Base-by-base conservation (phyloP, 2,329 filamentous ascomycete genomes). In the Paraphaeosphaeria minitans region DNA sequence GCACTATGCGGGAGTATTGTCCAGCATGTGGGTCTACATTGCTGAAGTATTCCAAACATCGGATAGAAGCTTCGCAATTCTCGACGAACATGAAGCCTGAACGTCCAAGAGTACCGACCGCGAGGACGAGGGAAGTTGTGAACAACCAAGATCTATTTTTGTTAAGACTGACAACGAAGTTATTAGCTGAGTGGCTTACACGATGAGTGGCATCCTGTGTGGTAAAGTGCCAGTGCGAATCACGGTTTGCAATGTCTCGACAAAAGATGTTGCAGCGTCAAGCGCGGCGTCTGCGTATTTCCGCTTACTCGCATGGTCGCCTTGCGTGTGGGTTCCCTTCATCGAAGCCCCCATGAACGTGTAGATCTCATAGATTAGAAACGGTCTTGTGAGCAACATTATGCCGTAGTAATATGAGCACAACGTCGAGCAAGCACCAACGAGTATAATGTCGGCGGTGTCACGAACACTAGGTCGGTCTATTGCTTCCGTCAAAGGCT, bases 391-490 rank as follows among this genome's bases (percentile, higher is more conserved):
- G 4, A 84, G 68, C 3, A 84, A 72, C 67, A 84, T 83, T 45
- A 84, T 83, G 1, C 80, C 82, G 73, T 82, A 84, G 64, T 83
- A 83, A 57, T 84, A 84, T 3, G 82, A 78, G 33, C 80, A 80
- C 14, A 84, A 75, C 1, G 81, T 77, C 43, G 83, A 82, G n/a
- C 80, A 81, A 5, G 81, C 79, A 2, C 81, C 80, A 8, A 83
- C 66, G 8, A 75, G 75, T 41, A 49, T 59, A 27, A 66, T 56
- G 8, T 59, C 57, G 12, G 61, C 58, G 1, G 42, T 41, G 16
- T 22, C 55, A 3, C 19, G 19, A 12, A 31, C 6, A 31, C 68
- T 73, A 39, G 76, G 67, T 48, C 75, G 67, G 10, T 51, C 56
- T 0, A 60, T 72, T 21, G 69, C 65, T 21, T 77, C 68, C 12